Base-by-base conservation (phyloP, 768 basidiomycete species). In the Rhizopogon vesiculosus region DNA sequence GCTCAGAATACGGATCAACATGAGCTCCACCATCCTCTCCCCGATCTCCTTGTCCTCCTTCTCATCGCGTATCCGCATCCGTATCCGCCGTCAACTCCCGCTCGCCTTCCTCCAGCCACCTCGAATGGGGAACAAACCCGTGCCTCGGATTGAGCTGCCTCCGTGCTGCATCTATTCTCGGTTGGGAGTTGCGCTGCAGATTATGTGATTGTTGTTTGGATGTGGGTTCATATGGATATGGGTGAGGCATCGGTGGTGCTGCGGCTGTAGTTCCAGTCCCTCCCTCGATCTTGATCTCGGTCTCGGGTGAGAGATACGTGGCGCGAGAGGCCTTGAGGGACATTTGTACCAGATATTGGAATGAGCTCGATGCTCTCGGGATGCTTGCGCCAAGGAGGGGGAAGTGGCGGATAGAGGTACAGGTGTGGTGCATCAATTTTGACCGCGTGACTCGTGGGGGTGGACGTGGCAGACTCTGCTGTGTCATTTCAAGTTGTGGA, bases 291-390 rank as follows among this genome's bases (percentile, higher is more conserved):
- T 13, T 61, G 22, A 22, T 22, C 22, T 22, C 22, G 22, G 22
- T 22, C 22, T 22, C 22, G 22, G 22, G 68, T 69, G 45, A 77
- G 69, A 12, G 77, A 78, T 33, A 72, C 56, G 52, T 75, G 76
- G 4, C 77, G 74, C 1, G 73, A 68, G 44, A 76, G 61, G 22
- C 22, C 22, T 22, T 22, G 22, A 0, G 15, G 57, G 48, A 29
- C 33, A 22, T 48, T 59, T 19, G 54, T 31, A 31, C 7, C 9
- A 6, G 59, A 61, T 9, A 54, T 55, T 0, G 62, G 42, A 6
- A 58, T 59, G n/a, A 85, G 60, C 59, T 87, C 86, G 43, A 83
- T 75, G 61, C 86, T 89, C 61, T 87, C 86, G 0, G 86, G 87
- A 1, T 86, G 75, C 45, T 74, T 78, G 9, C 80, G 71, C 9